Conservation (phyloP, 768 basidiomycete genomes). For the Amanita fuliginea region DNA sequence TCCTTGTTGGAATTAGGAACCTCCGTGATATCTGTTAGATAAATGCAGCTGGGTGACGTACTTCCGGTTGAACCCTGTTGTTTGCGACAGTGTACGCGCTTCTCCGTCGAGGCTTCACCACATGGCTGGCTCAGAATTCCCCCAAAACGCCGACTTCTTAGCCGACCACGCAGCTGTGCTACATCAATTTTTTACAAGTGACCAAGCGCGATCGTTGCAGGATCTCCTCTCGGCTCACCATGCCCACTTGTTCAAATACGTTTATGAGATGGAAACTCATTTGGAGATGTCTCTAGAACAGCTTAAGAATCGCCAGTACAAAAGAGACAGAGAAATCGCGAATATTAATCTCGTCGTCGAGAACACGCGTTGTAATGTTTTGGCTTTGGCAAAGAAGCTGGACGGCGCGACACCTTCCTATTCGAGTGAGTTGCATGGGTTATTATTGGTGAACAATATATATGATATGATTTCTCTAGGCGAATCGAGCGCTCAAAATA, state of each 20-base stretch:
- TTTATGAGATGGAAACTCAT: conserved; percentile 3
- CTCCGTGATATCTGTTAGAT: too few relatives aligned
- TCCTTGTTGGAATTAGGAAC: too few relatives aligned
- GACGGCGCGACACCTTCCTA: not conserved
- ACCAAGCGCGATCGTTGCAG: conserved; percentile 1
- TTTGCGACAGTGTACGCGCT: not conserved
- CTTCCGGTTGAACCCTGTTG: not conserved
- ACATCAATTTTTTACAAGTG: not conserved
- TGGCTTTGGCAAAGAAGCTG: not conserved
- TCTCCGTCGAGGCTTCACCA: not conserved
- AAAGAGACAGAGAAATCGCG: not conserved
- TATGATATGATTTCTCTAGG: not conserved
- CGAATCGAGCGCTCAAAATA: not conserved
- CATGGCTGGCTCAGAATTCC: not conserved
- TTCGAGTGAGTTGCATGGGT: not conserved
- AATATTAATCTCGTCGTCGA: not conserved
- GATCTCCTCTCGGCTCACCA: not conserved
- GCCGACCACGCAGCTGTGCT: not conserved
- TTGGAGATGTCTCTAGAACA: not conserved
- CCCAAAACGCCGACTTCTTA: not conserved
- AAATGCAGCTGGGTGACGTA: too few relatives aligned
- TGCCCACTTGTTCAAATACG: not conserved
- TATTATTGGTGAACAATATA: not conserved
- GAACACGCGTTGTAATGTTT: not conserved
- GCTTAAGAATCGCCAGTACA: not conserved